These are phyloP conservation scores for Plantago ovata DNA, from an alignment of 257 asterid species.

Conservation along the genomic window DNA sequence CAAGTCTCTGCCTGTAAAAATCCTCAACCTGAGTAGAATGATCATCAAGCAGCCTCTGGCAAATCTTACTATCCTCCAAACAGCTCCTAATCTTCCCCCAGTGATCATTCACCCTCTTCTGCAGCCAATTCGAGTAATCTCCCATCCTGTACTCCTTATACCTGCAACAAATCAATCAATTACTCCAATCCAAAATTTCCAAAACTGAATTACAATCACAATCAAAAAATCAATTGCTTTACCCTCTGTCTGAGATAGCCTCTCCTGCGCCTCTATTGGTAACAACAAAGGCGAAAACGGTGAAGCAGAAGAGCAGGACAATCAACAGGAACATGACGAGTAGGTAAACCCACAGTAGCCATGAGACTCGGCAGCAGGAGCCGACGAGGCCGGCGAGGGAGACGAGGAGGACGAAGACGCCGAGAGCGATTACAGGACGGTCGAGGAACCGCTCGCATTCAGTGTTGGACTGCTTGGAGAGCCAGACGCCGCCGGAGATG, in stretches of 20 bases:
- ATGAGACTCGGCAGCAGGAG: constrained; percentile 67
- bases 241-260: constrained; percentile 45
- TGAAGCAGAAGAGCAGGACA: constrained; percentile 58
- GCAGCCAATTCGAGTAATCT: constrained; percentile 85
- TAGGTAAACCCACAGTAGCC: constrained; percentile 79
- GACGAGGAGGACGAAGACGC: constrained; percentile 63
- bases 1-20: constrained; percentile 47
- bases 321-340: constrained; percentile 80
- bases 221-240: no score
- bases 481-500: constrained; percentile 79
- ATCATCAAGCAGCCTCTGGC: constrained; percentile 46
- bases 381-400: constrained; percentile 85
- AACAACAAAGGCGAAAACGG: constrained; percentile 88
- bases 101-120: constrained; percentile 58
- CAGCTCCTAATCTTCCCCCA: constrained; percentile 73
- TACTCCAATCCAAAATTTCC: no score
- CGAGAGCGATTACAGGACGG: constrained; percentile 67
- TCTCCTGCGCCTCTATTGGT: constrained; percentile 88
- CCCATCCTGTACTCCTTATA: constrained; percentile 80
- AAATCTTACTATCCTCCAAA: constrained; percentile 57
- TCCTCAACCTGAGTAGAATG: constrained; percentile 30
- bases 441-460: constrained; percentile 83
- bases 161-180: no score
- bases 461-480: constrained; percentile 59
- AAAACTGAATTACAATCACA: no score